Evolutionary conservation across 495 filamentous ascomycete species (phyloP).

Genomic region (Lineolata rhizophorae): DNA sequence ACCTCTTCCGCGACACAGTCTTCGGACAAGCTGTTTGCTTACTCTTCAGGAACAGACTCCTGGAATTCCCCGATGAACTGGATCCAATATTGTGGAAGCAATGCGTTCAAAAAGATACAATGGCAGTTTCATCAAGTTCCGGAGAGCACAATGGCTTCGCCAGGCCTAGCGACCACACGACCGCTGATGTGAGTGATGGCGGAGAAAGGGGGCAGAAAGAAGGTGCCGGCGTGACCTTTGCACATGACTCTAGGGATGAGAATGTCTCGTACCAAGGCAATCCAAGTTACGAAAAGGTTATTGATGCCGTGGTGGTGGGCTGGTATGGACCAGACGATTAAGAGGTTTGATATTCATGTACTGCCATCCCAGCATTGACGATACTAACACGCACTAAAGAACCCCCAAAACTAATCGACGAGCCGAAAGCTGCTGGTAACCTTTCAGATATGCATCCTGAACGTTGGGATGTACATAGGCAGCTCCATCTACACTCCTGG

Average conservation of each 20-base stretch:
- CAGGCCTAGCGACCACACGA: conserved; percentile 5
- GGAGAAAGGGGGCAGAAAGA: conserved; percentile 6
- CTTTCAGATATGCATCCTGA: conserved; percentile 6
- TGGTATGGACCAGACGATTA: conserved; percentile 3
- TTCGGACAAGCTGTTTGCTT: conserved; percentile 17
- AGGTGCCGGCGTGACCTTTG: conserved; percentile 12
- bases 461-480: conserved; percentile 4
- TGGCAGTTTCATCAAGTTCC: too few relatives aligned
- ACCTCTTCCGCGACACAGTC: conserved; percentile 18
- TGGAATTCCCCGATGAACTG: conserved; percentile 15
- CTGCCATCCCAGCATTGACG: conserved; percentile 1
- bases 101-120: conserved; percentile 16
- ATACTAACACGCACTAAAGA: conserved; percentile 1
- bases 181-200: conserved; percentile 9
- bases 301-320: conserved; percentile 1
- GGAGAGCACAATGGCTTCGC: conserved; percentile 14
- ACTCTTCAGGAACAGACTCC: conserved; percentile 7
- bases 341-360: neutral
- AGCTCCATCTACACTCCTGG: conserved; percentile 7
- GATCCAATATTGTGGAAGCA: conserved; percentile 14
- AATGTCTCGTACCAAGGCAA: conserved; percentile 12
- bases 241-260: conserved; percentile 18
- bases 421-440: conserved; percentile 1
- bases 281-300: conserved; percentile 12
- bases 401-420: conserved; percentile 5